These are phyloP conservation scores for Haplographium delicatum DNA, from an alignment of 495 filamentous ascomycete species.

Conservation along the genomic window DNA sequence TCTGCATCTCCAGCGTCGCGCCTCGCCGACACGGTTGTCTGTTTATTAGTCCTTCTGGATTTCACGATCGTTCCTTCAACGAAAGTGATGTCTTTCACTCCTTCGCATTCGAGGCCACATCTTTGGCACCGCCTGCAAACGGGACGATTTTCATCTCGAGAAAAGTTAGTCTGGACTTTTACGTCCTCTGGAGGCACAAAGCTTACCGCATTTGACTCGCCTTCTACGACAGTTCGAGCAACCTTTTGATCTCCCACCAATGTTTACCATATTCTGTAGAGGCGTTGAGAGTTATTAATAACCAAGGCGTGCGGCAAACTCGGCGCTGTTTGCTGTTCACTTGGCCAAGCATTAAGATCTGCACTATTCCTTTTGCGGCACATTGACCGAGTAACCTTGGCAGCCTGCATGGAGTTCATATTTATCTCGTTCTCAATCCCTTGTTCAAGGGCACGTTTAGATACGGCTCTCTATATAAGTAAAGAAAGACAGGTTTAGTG, in stretches of 20 bases:
- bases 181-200: background rate
- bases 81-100: constrained; percentile 3
- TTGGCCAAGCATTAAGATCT: too few species aligned
- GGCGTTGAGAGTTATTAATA: too few species aligned
- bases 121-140: constrained; percentile 4
- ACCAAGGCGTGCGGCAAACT: too few species aligned
- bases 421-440: too few species aligned
- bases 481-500: too few species aligned
- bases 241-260: constrained; percentile 7
- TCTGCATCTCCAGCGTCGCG: background rate
- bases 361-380: too few species aligned
- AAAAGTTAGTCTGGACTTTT: background rate
- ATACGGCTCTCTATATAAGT: too few species aligned
- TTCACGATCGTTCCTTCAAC: background rate
- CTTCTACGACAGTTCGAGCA: constrained; percentile 5
- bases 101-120: constrained; percentile 7
- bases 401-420: too few species aligned
- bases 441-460: too few species aligned
- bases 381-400: too few species aligned
- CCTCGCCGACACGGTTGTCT: background rate
- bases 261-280: constrained; percentile 10
- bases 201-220: constrained; percentile 9
- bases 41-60: background rate
- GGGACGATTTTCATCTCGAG: constrained; percentile 5
- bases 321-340: too few species aligned